phyloP scores from a whole-genome alignment of 192 early-diverging fungal genomes.

The Coemansia sp. region DNA sequence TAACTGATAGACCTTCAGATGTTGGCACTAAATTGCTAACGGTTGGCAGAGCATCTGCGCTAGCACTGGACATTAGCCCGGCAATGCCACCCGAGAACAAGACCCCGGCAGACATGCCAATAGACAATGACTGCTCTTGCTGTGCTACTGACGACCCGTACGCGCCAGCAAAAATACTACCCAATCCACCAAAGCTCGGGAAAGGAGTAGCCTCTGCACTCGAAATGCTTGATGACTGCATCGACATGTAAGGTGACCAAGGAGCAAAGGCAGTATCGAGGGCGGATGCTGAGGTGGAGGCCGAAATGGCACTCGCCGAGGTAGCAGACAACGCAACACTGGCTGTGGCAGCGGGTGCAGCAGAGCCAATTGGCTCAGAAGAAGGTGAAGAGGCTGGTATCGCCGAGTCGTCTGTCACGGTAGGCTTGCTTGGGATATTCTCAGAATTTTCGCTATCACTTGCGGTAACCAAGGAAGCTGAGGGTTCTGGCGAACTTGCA shows the following conservation, averaged over 20 bases:
- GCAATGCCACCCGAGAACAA: neutral
- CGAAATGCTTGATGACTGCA: neutral
- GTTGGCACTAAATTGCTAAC: neutral
- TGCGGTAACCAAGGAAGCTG: neutral
- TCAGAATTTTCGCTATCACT: neutral
- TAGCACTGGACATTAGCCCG: neutral
- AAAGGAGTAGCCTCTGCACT: neutral
- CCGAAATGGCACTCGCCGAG: neutral
- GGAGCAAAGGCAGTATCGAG: neutral
- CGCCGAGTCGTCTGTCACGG: neutral
- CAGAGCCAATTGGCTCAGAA: neutral
- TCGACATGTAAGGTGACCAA: constrained; percentile 5
- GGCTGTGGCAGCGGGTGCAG: neutral
- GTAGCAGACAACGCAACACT: neutral
- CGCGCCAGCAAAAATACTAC: neutral
- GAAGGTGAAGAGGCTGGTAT: neutral
- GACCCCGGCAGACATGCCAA: neutral
- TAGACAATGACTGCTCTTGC: constrained; percentile 14
- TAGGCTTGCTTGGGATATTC: neutral
- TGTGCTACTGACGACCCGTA: constrained; percentile 10
- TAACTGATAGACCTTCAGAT: neutral
- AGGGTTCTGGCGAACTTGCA: neutral
- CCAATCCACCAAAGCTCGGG: neutral
- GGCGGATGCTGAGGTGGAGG: neutral
- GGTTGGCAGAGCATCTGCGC: neutral